A percentile compares a stretch with the other conserved stretches of the same genome.
Conservation (phyloP, 371 early-diverging fungal genomes). For the Mucor irregularis region DNA sequence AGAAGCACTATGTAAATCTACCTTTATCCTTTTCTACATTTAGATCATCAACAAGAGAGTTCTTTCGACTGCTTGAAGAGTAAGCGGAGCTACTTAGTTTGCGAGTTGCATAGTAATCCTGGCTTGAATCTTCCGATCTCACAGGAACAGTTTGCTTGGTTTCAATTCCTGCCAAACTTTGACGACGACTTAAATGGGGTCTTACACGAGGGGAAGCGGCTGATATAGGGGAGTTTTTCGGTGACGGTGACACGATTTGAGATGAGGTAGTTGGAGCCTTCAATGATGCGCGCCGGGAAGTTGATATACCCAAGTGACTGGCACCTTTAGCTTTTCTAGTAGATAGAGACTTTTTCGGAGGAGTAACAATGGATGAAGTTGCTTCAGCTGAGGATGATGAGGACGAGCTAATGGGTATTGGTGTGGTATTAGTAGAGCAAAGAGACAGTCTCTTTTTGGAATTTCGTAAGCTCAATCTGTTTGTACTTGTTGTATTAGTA, state of each 20-base stretch:
- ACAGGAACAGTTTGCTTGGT: neutral
- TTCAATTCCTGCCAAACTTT: constrained; percentile 1
- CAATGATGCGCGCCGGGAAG: constrained; percentile 12
- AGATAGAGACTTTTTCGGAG: constrained; percentile 27
- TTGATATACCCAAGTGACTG: constrained; percentile 20
- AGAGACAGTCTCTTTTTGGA: constrained; percentile 18
- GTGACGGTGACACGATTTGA: constrained; percentile 7
- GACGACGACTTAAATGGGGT: constrained; percentile 20
- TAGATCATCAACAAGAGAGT: constrained; percentile 15
- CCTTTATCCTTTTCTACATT: constrained; percentile 11
- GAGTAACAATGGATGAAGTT: constrained; percentile 7
- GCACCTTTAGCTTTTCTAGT: constrained; percentile 19
- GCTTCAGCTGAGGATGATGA: constrained; percentile 18
- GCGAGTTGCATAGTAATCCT: neutral
- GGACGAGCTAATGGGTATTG: constrained; percentile 18
- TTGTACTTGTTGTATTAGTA: neutral
- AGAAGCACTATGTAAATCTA: neutral
- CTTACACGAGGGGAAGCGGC: constrained; percentile 24
- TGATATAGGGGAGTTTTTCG: constrained; percentile 14
- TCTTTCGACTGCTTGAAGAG: constrained; percentile 18
- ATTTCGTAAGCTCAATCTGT: neutral
- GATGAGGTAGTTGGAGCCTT: constrained; percentile 11
- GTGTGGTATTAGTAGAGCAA: constrained; percentile 17
- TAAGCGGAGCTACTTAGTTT: constrained; percentile 12
- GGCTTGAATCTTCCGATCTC: neutral